Evolutionary conservation across 169 alveolate species (phyloP), one percentile per base, ranked within the genome.

Genomic region (Plasmodium chabaudi): DNA sequence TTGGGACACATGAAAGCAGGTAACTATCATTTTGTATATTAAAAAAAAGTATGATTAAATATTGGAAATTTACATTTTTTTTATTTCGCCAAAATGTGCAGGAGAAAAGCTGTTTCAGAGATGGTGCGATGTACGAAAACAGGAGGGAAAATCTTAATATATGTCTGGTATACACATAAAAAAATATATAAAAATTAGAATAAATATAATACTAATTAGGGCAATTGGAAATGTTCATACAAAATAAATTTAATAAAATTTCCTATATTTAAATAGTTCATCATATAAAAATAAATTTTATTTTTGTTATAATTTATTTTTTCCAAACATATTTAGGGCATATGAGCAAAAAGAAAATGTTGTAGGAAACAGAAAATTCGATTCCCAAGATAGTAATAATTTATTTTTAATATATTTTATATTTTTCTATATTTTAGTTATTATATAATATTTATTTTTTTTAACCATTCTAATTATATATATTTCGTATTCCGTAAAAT

Each of bases 1-100:
- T 97, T 87, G 95, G 98, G 1, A 97, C 97, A 44, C 95, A 94
- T 63, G 93, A 79, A 57, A 91, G 95, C 55, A 93, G 99, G 94
- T 87, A 91, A 27, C 87, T 91, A 69, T 97, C 97, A n/a, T n/a
- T n/a, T n/a, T n/a, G n/a, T n/a, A n/a, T n/a, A n/a, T n/a, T n/a
- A n/a, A n/a, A 61, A 61, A 23, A 61, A 61, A 0, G 21, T 12
- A 61, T 51, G 0, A 44, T 0, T 9, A 68, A 17, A 47, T 1
- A 46, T 23, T 15, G 21, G 1, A 47, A 42, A 23, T 15, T 0
- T 1, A 9, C 27, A 34, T 9, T 65, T 65, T 34, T 21, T 12
- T 21, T 34, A 23, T 73, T 59, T 60, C 60, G 9, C 13, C 13
- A 15, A 21, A 19, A 3, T 34, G 4, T 3, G 1, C 19, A 75